phyloP scores from a whole-genome alignment of 2,329 filamentous ascomycete species.

The Aspergillus piperis region DNA sequence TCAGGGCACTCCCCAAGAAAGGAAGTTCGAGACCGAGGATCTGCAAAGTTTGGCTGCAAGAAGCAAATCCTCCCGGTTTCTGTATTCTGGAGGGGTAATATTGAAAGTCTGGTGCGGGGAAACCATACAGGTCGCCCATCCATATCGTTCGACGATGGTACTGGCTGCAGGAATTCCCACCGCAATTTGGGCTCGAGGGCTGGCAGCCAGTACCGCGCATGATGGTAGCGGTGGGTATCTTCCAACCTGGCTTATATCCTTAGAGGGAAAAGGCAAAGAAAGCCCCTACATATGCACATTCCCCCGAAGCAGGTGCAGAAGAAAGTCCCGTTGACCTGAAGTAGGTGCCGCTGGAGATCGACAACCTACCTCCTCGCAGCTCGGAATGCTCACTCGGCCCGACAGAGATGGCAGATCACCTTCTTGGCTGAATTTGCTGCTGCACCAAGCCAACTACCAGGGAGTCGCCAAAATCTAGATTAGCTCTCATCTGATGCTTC shows the following conservation, averaged over 20 bases:
- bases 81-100: not conserved
- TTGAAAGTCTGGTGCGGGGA: no score
- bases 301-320: not conserved
- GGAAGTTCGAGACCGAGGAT: not conserved
- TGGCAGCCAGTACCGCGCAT: no score
- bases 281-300: not conserved
- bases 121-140: not conserved
- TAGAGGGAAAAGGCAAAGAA: no score
- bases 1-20: not conserved
- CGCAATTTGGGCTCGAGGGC: not conserved
- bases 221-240: no score
- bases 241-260: no score
- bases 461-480: no score
- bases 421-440: not conserved
- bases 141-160: not conserved
- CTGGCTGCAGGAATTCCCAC: not conserved
- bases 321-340: no score
- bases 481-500: no score
- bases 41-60: not conserved
- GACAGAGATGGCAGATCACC: not conserved
- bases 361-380: not conserved
- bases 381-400: not conserved
- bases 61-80: not conserved
- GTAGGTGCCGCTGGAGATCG: not conserved
- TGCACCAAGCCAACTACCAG: not conserved